phyloP scores from a whole-genome alignment of 768 basidiomycete genomes.

The Multifurca ochricompacta region DNA sequence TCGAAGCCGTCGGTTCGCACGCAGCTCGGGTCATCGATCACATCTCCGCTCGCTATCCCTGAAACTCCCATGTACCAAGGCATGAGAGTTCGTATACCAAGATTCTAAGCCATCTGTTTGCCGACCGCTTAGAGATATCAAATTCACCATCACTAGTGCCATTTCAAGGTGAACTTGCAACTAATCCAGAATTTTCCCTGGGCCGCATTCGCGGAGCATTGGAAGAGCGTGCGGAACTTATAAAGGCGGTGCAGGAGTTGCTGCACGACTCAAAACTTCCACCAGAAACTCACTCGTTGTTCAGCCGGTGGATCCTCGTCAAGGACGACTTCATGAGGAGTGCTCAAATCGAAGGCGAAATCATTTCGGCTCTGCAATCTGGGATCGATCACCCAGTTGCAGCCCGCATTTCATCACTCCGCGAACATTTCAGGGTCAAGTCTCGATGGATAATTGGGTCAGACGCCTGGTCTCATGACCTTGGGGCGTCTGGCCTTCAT shows the following conservation, averaged over 20 bases:
- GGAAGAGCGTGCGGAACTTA: conserved; percentile 64
- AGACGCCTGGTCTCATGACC: conserved; percentile 96
- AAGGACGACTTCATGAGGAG: conserved; percentile 67
- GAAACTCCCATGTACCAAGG: conserved; percentile 60
- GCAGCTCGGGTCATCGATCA: conserved; percentile 37
- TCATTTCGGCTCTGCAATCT: conserved; percentile 44
- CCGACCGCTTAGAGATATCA: conserved; percentile 68
- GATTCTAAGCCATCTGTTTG: conserved; percentile 76
- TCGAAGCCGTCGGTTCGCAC: conserved; percentile 37
- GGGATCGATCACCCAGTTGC: conserved; percentile 37
- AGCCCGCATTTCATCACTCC: conserved; percentile 50
- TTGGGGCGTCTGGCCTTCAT: conserved; percentile 91
- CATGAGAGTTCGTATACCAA: conserved; percentile 91
- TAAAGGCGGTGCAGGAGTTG: conserved; percentile 55
- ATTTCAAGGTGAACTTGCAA: conserved; percentile 65
- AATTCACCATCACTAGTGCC: conserved; percentile 74
- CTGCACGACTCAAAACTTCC: conserved; percentile 45
- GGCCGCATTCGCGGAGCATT: conserved; percentile 82
- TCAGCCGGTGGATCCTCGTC: conserved; percentile 72
- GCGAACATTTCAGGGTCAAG: conserved; percentile 52
- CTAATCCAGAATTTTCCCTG: conserved; percentile 91
- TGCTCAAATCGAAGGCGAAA: conserved; percentile 46
- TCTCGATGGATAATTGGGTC: conserved; percentile 98
- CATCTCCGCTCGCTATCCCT: conserved; percentile 26
- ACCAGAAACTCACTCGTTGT: conserved; percentile 55